Evolutionary conservation across 352 stramenopile genomes (phyloP).

Genomic region (Globisporangium okanoganense): DNA sequence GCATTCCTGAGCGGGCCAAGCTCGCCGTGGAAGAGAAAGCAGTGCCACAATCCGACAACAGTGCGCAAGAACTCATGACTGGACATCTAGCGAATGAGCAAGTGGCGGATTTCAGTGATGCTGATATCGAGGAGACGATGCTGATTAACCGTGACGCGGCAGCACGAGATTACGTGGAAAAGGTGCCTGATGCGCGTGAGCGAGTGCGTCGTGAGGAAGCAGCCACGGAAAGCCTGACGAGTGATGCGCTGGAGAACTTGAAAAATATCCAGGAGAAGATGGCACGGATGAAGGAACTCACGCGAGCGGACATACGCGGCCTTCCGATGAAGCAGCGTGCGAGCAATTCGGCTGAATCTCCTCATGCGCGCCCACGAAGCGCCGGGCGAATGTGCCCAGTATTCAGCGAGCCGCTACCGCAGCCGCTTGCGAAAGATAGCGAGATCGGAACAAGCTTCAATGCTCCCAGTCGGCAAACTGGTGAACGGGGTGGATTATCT

Average conservation of each 20-base stretch:
- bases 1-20: background rate
- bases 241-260: constrained; percentile 14
- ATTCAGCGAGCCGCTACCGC: background rate
- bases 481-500: background rate
- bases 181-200: background rate
- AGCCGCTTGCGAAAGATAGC: background rate
- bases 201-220: constrained; percentile 1
- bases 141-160: constrained; percentile 5
- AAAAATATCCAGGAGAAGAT: constrained; percentile 16
- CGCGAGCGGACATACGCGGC: constrained; percentile 12
- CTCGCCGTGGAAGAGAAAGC: background rate
- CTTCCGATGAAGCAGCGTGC: constrained; percentile 11
- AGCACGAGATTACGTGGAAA: background rate
- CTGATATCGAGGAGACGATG: constrained; percentile 18
- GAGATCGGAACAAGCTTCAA: background rate
- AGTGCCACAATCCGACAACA: background rate
- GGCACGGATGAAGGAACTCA: constrained; percentile 8
- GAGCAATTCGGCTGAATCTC: background rate
- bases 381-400: background rate
- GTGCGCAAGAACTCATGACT: background rate
- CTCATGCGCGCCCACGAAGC: background rate
- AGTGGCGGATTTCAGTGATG: background rate
- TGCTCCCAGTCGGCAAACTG: background rate
- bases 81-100: background rate
- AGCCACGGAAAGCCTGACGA: background rate